Evolutionary conservation across 768 basidiomycete genomes (phyloP), one percentile per base, ranked within the genome.

Genomic region (Dentipellis fragilis): DNA sequence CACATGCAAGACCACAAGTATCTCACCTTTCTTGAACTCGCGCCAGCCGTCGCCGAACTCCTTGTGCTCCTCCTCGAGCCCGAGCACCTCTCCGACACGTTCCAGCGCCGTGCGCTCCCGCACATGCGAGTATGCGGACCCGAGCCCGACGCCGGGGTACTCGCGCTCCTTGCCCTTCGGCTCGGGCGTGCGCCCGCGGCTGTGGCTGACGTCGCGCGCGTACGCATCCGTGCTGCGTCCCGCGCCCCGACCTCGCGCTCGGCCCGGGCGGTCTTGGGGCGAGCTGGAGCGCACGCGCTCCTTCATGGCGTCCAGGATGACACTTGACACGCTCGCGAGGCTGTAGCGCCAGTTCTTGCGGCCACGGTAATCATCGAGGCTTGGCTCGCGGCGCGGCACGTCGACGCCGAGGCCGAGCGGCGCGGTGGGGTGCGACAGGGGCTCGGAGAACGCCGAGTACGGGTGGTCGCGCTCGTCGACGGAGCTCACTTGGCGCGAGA

Each of bases 11-110:
- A 45, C n/a, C 10, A 21, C 17, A 12, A 47, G 29, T 1, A 23
- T 3, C 73, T 39, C 54, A 87, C 93, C 93, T 72, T 87, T 84
- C 63, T 84, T 81, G 68, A 95, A 95, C 67, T 94, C 86, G 65
- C 86, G 85, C 91, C 92, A 97, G 4, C 77, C 75, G 51, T 77
- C 71, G 11, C 73, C 74, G 4, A 66, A 66, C 21, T 75, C 74
- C 55, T 75, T 73, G 29, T 62, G 70, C 45, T 77, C 75, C 4
- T 73, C 73, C 10, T 74, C 71, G 16, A 70, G 55, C 50, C 71
- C 72, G 12, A 78, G 64, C 10, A 72, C 73, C 39, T 72, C 76
- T 4, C 74, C 67, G 34, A 75, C 64, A 42, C 69, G 71, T 29
- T 67, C 67, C 4, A 75, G 66, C 36, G 73, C 29, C 54, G 42